Evolutionary conservation across 805 yeast genomes (phyloP).

Genomic region (Saccharomycopsis fibuligera): DNA sequence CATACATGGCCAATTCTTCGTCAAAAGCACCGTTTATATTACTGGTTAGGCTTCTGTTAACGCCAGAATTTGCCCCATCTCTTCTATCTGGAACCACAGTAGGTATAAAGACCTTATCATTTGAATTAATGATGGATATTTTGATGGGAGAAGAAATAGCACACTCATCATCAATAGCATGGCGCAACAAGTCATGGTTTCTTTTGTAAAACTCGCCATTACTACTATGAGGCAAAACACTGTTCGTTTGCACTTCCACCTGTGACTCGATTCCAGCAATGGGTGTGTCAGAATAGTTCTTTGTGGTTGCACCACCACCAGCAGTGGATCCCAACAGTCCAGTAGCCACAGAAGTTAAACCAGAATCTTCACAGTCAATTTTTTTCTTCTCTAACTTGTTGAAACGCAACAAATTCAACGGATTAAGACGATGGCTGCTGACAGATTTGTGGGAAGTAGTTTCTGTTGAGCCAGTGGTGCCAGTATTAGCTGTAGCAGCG

Average conservation of each 20-base stretch:
- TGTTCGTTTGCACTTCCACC: too few species aligned
- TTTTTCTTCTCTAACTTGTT: too few species aligned
- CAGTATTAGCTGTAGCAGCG: not conserved
- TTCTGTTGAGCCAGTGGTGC: not conserved
- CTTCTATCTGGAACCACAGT: not conserved
- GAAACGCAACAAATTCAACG: not conserved
- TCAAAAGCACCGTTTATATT: conserved; percentile 5
- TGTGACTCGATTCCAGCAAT: too few species aligned
- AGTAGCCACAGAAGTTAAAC: too few species aligned
- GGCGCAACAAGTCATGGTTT: too few species aligned
- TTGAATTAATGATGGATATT: conserved; percentile 10
- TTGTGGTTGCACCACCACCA: too few species aligned
- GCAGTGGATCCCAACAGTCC: too few species aligned
- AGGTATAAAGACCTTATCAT: conserved; percentile 16
- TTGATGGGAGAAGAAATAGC: conserved; percentile 2
- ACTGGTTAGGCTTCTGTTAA: conserved; percentile 6
- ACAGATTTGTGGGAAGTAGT: not conserved
- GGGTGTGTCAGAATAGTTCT: too few species aligned
- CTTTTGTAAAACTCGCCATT: too few species aligned
- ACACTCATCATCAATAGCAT: too few species aligned
- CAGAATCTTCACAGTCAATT: too few species aligned
- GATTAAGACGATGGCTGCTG: not conserved
- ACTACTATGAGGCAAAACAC: too few species aligned
- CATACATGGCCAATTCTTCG: conserved; percentile 8
- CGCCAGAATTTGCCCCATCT: not conserved